Conservation (phyloP, 2,329 filamentous ascomycete genomes). For the Aspergillus japonicus region DNA sequence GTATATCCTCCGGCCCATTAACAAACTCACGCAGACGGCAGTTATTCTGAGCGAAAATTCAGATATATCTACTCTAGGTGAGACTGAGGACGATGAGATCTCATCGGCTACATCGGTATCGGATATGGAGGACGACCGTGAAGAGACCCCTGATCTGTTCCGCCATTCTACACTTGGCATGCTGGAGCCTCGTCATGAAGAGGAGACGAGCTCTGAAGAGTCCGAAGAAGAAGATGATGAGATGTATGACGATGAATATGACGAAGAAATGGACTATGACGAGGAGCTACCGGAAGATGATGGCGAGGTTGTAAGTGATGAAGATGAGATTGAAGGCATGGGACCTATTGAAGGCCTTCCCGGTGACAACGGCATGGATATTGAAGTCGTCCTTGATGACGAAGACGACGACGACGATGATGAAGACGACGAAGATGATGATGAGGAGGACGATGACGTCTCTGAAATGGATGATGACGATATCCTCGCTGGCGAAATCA, state of each 20-base stretch:
- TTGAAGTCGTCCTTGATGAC: conserved; percentile 85
- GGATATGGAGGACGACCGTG: conserved; percentile 78
- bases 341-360: conserved; percentile 66
- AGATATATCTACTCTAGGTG: conserved; percentile 66
- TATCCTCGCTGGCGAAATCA: conserved; percentile 55
- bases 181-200: conserved; percentile 79
- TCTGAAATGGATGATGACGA: conserved; percentile 60
- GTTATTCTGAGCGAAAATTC: conserved; percentile 80
- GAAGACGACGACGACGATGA: conserved; percentile 65
- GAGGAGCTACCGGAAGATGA: conserved; percentile 76
- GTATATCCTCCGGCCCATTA: conserved; percentile 87
- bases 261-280: conserved; percentile 88
- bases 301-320: conserved; percentile 84
- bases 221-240: conserved; percentile 75
- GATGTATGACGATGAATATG: conserved; percentile 90
- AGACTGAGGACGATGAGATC: conserved; percentile 81
- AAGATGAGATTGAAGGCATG: conserved; percentile 78
- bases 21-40: conserved; percentile 81
- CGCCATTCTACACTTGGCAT: conserved; percentile 94
- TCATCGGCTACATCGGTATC: conserved; percentile 85
- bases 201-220: conserved; percentile 73
- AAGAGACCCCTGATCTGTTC: conserved; percentile 96
- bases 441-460: conserved; percentile 57
- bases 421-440: conserved; percentile 60
- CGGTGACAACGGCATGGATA: conserved; percentile 63